Evolutionary conservation across 768 basidiomycete genomes (phyloP), one percentile per base, ranked within the genome.

Genomic region (Macrolepiota dolichaula): DNA sequence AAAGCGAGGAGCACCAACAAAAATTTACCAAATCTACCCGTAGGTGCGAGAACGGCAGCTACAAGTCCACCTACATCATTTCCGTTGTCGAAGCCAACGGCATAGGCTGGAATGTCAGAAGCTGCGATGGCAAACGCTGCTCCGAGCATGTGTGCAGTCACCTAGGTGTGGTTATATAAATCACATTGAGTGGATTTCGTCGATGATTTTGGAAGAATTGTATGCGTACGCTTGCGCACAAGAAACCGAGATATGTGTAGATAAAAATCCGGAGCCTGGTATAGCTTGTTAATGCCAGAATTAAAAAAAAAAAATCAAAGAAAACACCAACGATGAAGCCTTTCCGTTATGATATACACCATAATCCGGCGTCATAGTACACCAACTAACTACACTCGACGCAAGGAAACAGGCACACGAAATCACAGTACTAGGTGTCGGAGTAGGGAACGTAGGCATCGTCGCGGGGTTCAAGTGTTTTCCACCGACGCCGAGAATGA

Each of bases 1-100:
- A 95, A 73, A n/a, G 87, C 85, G 64, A 94, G 78, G 57, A 94
- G 69, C 27, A 89, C 88, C 0, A 87, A 77, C 49, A 92, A 75
- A 72, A 90, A 84, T 64, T 89, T 89, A 0, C 89, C 85, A 71
- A 91, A 91, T 35, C 79, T 79, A 0, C 85, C 84, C 1, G 76
- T 73, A 2, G 89, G 88, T 17, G 75, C 73, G 5, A 91, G 76
- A 66, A 89, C 80, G 0, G 85, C 87, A 6, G 76, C 78, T 13
- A 90, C 66, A 15, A 92, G 78, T 0, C 88, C 88, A 32, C 88
- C 89, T 24, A 88, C 70, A 75, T 82, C 68, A n/a, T 77, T 80
- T 0, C 79, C 82, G 4, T 72, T 51, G 2, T 79, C 74, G 63
- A 88, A 89, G 1, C 79, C 87, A 0, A 70, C 69, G 1, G 74